These are phyloP conservation scores for Colletotrichum caudatum DNA, from an alignment of 2,329 filamentous ascomycete species.

Conservation along the genomic window DNA sequence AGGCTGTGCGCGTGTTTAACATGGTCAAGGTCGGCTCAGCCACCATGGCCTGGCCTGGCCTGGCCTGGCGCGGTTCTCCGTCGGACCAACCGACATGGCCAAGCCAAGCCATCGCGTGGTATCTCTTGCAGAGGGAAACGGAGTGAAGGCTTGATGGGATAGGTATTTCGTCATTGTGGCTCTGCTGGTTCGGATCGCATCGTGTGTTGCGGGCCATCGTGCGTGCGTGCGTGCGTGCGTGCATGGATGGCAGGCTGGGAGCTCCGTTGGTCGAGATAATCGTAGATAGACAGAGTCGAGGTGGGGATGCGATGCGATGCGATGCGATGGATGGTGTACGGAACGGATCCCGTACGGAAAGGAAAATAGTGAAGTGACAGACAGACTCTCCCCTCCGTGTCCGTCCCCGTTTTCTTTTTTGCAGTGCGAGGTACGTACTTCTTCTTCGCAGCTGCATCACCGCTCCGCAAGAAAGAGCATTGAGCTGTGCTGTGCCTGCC, in stretches of 20 bases:
- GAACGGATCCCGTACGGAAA: no score
- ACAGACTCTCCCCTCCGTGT: slow-evolving; percentile 8
- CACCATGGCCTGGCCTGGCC: slow-evolving; percentile 22
- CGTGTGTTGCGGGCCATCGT: neutral
- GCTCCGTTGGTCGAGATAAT: no score
- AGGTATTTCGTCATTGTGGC: slow-evolving; percentile 21
- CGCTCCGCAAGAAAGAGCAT: neutral
- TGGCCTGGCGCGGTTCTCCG: slow-evolving; percentile 17
- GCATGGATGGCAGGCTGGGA: neutral
- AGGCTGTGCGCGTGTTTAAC: slow-evolving; percentile 35
- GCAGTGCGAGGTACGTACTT: neutral
- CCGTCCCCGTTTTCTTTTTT: neutral
- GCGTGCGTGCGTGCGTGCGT: neutral
- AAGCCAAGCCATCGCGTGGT: slow-evolving; percentile 19
- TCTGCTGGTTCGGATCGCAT: neutral
- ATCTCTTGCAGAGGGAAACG: slow-evolving; percentile 12
- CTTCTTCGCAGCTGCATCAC: no score
- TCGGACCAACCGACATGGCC: slow-evolving; percentile 31
- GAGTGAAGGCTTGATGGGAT: slow-evolving; percentile 15
- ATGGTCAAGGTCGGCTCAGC: slow-evolving; percentile 14
- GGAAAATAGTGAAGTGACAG: neutral
- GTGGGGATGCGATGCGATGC: neutral
- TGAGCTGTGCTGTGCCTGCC: neutral
- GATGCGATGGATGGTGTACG: no score
- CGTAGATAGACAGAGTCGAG: neutral